Evolutionary conservation across 2,329 filamentous ascomycete genomes (phyloP).

Genomic region (Sporothrix sp.): DNA sequence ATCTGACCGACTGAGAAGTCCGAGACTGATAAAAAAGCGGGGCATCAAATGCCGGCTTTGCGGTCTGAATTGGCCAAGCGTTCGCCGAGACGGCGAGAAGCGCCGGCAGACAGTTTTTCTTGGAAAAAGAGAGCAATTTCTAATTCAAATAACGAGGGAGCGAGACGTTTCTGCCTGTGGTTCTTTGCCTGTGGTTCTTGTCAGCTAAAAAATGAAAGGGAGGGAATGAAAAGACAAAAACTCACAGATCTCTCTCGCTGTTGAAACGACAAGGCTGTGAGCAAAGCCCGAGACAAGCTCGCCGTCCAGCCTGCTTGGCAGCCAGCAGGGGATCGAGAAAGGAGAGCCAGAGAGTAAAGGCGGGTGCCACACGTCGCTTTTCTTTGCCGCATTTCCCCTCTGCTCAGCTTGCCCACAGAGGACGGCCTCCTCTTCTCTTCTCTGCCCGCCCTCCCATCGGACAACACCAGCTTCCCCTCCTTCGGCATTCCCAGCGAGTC

Average conservation of each 20-base stretch:
- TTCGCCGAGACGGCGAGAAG: background rate
- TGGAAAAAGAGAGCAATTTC: background rate
- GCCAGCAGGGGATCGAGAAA: too few species aligned
- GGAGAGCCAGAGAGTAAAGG: too few species aligned
- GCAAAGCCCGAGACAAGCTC: too few species aligned
- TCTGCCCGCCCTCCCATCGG: background rate
- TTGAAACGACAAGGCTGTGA: background rate
- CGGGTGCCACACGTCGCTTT: too few species aligned
- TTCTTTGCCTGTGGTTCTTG: background rate
- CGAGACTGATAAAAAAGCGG: conserved; percentile 7
- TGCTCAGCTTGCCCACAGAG: too few species aligned
- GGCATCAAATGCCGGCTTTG: background rate
- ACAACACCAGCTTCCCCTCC: background rate
- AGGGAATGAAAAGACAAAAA: background rate
- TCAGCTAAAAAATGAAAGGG: background rate
- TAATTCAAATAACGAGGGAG: too few species aligned
- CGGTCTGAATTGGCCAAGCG: background rate
- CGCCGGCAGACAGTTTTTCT: background rate
- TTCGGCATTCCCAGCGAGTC: conserved; percentile 8
- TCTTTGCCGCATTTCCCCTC: too few species aligned
- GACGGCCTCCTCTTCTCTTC: too few species aligned
- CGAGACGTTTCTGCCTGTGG: background rate
- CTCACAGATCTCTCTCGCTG: background rate
- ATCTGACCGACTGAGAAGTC: conserved; percentile 18
- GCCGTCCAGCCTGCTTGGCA: too few species aligned